Percentiles rank a stretch among this genome's conserved stretches.
phyloP scores from a whole-genome alignment of 495 filamentous ascomycete genomes.

The Neurospora sp. region DNA sequence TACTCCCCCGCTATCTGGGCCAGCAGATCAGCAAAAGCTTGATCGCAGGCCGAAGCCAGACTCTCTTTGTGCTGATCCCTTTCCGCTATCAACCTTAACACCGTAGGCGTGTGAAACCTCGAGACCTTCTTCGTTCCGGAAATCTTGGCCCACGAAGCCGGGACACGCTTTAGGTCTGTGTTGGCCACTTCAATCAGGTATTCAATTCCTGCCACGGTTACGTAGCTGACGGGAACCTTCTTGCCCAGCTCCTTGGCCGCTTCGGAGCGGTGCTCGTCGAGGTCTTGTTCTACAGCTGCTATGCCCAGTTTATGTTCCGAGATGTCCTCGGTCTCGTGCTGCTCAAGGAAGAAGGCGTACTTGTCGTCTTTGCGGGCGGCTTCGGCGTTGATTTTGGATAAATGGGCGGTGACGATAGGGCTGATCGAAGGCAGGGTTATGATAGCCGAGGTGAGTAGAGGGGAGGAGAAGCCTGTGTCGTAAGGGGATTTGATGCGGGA shows the following conservation, averaged over 20 bases:
- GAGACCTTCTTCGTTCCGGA: conserved; percentile 88
- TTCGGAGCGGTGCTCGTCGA: conserved; percentile 62
- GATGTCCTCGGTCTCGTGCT: conserved; percentile 77
- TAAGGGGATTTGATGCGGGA: conserved; percentile 49
- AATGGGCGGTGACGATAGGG: conserved; percentile 55
- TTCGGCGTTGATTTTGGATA: conserved; percentile 78
- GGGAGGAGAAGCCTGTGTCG: conserved; percentile 66
- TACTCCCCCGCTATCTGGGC: conserved; percentile 68
- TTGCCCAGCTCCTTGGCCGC: conserved; percentile 62
- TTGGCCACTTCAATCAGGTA: conserved; percentile 91
- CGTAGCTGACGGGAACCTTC: conserved; percentile 60
- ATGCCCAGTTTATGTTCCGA: conserved; percentile 86
- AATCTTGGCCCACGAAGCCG: conserved; percentile 89
- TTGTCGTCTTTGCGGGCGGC: conserved; percentile 85
- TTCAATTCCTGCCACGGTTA: conserved; percentile 79
- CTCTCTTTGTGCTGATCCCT: conserved; percentile 92
- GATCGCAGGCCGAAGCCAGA: conserved; percentile 83
- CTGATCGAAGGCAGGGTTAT: conserved; percentile 66
- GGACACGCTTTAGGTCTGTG: conserved; percentile 66
- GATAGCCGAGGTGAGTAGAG: conserved; percentile 62
- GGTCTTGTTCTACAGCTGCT: conserved; percentile 75
- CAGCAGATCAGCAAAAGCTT: conserved; percentile 65
- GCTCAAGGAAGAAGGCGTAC: conserved; percentile 84
- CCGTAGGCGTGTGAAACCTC: conserved; percentile 90
- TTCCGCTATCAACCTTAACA: conserved; percentile 71